Conservation (phyloP, 140 eudicot species). For the Erigeron philadelphicus region DNA sequence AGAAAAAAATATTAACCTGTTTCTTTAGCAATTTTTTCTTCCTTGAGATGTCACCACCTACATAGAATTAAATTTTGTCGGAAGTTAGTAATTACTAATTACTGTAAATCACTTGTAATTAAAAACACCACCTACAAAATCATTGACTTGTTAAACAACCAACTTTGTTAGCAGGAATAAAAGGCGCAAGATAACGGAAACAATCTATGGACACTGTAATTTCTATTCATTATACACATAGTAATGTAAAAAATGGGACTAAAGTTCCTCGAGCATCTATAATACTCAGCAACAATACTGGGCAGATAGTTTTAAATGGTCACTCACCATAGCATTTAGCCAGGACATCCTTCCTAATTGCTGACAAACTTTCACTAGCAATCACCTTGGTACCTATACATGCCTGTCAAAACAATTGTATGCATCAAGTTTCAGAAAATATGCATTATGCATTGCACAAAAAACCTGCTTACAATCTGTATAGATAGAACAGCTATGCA, state of each 20-base stretch:
- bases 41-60: slow-evolving; percentile 95
- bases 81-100: background rate
- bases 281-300: slow-evolving; percentile 1
- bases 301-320: slow-evolving; percentile 14
- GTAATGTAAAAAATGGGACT: background rate
- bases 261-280: background rate
- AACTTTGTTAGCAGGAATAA: background rate
- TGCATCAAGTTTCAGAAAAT: background rate
- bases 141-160: background rate
- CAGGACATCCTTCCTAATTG: slow-evolving; percentile 86
- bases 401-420: slow-evolving; percentile 50
- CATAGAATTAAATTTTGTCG: slow-evolving; percentile 14
- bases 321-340: slow-evolving; percentile 91
- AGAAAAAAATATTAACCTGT: slow-evolving; percentile 48
- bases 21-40: slow-evolving; percentile 89
- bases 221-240: background rate
- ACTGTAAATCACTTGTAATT: background rate
- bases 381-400: slow-evolving; percentile 89
- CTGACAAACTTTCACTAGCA: slow-evolving; percentile 88
- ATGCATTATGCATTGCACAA: background rate
- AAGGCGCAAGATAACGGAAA: slow-evolving; percentile 16
- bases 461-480: background rate
- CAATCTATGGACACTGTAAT: background rate
- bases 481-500: background rate
- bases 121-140: background rate